phyloP scores from a whole-genome alignment of 768 basidiomycete species.

The Coprinopsis strossmayeri region DNA sequence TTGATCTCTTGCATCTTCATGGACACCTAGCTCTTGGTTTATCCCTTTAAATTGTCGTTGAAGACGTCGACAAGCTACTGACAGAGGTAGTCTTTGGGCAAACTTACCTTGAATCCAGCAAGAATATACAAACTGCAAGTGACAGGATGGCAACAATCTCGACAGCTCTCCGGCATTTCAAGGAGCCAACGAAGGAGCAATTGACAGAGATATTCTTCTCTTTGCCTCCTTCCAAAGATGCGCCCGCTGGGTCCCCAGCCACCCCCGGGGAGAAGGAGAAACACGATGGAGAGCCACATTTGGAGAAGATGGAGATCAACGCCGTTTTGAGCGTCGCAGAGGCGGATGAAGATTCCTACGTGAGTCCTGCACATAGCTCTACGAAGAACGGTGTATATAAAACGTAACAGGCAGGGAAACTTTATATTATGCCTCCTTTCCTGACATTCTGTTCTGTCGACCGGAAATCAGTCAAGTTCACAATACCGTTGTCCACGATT shows the following conservation, averaged over 20 bases:
- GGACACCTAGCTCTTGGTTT: neutral
- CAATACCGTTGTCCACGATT: conserved; percentile 86
- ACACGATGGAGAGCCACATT: conserved; percentile 29
- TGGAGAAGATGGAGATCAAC: conserved; percentile 80
- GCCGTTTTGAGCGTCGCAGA: conserved; percentile 80
- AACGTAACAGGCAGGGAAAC: conserved; percentile 69
- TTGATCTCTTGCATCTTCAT: neutral
- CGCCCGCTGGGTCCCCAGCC: too few species aligned
- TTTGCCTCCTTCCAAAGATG: conserved; percentile 52
- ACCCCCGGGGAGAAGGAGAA: conserved; percentile 18
- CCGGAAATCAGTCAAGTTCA: conserved; percentile 86
- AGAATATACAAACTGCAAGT: too few species aligned
- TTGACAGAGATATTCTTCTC: conserved; percentile 83
- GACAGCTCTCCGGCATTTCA: conserved; percentile 84
- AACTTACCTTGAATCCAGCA: too few species aligned
- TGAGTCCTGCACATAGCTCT: too few species aligned
- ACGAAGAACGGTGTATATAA: too few species aligned
- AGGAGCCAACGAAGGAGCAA: conserved; percentile 88
- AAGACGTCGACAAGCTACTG: neutral
- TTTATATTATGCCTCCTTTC: conserved; percentile 85
- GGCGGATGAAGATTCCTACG: conserved; percentile 89
- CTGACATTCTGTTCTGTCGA: conserved; percentile 88
- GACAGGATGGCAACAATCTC: conserved; percentile 70
- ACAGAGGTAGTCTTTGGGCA: neutral
- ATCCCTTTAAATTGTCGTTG: neutral